Evolutionary conservation across 225 moss, liverwort and hornwort genomes (phyloP).

Genomic region (Polytrichum formosum): DNA sequence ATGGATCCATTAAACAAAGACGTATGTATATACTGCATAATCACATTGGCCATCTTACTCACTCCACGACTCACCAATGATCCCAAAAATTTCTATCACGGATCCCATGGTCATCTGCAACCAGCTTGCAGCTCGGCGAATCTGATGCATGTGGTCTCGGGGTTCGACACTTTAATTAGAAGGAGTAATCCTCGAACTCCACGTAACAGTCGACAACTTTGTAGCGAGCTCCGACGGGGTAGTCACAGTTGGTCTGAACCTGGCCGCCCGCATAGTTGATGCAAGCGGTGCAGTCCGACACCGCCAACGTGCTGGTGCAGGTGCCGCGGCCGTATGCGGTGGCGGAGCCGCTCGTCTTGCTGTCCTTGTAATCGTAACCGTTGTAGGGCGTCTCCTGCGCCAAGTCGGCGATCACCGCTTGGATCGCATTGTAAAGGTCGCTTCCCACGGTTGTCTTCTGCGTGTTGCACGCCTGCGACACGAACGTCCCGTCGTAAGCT

Average conservation of each 20-base stretch:
- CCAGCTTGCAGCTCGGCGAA: too few relatives aligned
- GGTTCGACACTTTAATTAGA: too few relatives aligned
- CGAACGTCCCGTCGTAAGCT: background rate
- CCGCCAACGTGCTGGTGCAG: background rate
- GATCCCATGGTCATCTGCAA: too few relatives aligned
- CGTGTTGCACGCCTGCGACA: background rate
- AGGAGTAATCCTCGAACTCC: background rate
- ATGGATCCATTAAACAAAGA: too few relatives aligned
- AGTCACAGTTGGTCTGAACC: background rate
- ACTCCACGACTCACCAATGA: too few relatives aligned
- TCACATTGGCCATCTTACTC: too few relatives aligned
- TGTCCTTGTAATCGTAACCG: conserved; percentile 1
- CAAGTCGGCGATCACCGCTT: conserved; percentile 1
- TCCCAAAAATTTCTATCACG: too few relatives aligned
- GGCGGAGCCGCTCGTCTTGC: background rate
- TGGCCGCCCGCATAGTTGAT: background rate
- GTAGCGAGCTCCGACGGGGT: conserved; percentile 1
- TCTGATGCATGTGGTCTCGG: too few relatives aligned
- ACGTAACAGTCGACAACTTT: background rate
- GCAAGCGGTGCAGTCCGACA: background rate
- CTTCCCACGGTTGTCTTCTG: background rate
- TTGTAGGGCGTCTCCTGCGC: background rate
- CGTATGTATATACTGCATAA: too few relatives aligned
- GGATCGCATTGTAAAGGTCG: background rate
- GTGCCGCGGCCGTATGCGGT: background rate